Evolutionary conservation across 2,329 filamentous ascomycete species (phyloP).

Genomic region (Fusarium musae): DNA sequence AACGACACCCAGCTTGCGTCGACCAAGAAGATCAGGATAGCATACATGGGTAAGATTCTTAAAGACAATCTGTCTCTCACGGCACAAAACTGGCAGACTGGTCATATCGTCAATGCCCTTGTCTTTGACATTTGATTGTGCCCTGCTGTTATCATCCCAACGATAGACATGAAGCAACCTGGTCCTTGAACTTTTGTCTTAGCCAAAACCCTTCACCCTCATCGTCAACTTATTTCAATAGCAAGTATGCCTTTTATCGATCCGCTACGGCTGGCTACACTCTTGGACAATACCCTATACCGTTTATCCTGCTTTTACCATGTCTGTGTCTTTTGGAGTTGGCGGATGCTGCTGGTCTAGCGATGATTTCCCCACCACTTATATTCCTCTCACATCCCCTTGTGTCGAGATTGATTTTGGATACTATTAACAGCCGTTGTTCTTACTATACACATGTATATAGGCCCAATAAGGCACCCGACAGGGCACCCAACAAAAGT

Average conservation of each 20-base stretch:
- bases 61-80: conserved; percentile 73
- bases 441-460: conserved; percentile 9
- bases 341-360: conserved; percentile 25
- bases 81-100: conserved; percentile 79
- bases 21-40: conserved; percentile 73
- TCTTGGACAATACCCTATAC: conserved; percentile 46
- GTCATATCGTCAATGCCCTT: conserved; percentile 81
- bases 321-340: conserved; percentile 24
- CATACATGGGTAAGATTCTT: conserved; percentile 84
- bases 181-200: neutral
- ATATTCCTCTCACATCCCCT: conserved; percentile 7
- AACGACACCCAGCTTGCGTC: conserved; percentile 61
- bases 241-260: neutral
- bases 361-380: conserved; percentile 27
- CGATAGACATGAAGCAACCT: neutral
- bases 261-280: conserved; percentile 24
- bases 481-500: neutral
- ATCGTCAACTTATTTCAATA: conserved; percentile 1
- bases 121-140: conserved; percentile 64
- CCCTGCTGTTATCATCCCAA: neutral
- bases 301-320: conserved; percentile 10
- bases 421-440: neutral
- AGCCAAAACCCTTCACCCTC: neutral
- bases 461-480: neutral
- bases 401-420: conserved; percentile 10